phyloP scores from a whole-genome alignment of 2,329 filamentous ascomycete species.

The Cercospora citrullina region DNA sequence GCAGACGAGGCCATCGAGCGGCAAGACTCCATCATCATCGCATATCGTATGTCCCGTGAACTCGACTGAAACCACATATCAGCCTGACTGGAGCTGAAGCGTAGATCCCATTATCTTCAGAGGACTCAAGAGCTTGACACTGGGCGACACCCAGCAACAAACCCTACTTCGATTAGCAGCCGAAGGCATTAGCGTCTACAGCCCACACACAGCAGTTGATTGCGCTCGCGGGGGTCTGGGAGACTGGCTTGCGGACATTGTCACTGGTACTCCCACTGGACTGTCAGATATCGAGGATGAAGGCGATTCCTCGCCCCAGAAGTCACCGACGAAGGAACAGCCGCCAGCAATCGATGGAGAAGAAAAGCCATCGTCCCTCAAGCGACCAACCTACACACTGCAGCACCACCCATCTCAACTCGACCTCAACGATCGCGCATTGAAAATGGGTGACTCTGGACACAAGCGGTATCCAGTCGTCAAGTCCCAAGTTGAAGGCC shows the following conservation, averaged over 20 bases:
- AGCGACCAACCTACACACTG: conserved; percentile 47
- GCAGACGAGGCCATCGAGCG: conserved; percentile 83
- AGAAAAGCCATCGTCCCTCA: conserved; percentile 40
- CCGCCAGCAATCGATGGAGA: conserved; percentile 27
- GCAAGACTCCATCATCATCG: conserved; percentile 75
- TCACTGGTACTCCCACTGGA: conserved; percentile 58
- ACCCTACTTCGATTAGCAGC: conserved; percentile 79
- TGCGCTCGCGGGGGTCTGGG: conserved; percentile 81
- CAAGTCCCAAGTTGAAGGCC: conserved; percentile 46
- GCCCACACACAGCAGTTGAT: conserved; percentile 92
- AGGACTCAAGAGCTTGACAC: conserved; percentile 82
- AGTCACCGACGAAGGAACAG: conserved; percentile 14
- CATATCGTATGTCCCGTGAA: conserved; percentile 69
- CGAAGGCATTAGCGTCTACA: conserved; percentile 87
- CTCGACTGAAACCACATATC: background rate
- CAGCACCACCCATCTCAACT: conserved; percentile 53
- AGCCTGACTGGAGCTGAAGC: conserved; percentile 35
- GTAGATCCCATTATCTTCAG: conserved; percentile 95
- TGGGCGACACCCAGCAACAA: conserved; percentile 80
- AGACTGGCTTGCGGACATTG: conserved; percentile 88
- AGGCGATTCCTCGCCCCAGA: conserved; percentile 18
- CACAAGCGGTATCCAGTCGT: conserved; percentile 58
- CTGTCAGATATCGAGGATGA: conserved; percentile 25
- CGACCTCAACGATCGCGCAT: conserved; percentile 37
- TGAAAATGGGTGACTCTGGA: conserved; percentile 43